phyloP scores from a whole-genome alignment of 768 basidiomycete genomes.

The Collybia mongolica region DNA sequence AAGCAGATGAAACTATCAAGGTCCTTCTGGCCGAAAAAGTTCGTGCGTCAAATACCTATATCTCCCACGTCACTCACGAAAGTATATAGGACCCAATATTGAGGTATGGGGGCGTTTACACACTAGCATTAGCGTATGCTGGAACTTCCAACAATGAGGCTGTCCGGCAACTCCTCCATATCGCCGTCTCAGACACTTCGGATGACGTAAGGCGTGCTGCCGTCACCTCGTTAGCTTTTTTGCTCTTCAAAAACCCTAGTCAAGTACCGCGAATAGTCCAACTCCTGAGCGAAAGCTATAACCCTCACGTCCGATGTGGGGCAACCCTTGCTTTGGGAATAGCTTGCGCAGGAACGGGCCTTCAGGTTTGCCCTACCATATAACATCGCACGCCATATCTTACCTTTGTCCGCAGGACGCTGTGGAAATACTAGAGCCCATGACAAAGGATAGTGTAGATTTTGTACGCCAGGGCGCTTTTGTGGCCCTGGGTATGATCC shows the following conservation, averaged over 20 bases:
- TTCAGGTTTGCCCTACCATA: conserved; percentile 58
- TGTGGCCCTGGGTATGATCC: conserved; percentile 93
- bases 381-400: neutral
- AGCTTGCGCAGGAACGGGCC: conserved; percentile 95
- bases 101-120: conserved; percentile 97
- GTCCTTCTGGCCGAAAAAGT: conserved; percentile 86
- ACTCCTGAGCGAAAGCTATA: conserved; percentile 95
- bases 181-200: conserved; percentile 97
- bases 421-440: conserved; percentile 93
- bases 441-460: conserved; percentile 97
- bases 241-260: conserved; percentile 94
- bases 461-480: conserved; percentile 98
- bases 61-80: neutral
- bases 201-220: conserved; percentile 97
- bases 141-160: conserved; percentile 95
- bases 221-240: conserved; percentile 92
- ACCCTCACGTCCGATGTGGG: conserved; percentile 97
- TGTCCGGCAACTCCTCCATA: conserved; percentile 87
- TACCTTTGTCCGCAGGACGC: conserved; percentile 63
- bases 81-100: conserved; percentile 84
- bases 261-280: conserved; percentile 98
- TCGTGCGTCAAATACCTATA: conserved; percentile 3
- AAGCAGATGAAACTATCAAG: conserved; percentile 84
- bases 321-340: conserved; percentile 96
- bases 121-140: conserved; percentile 93